Conservation (phyloP, 73 alveolate species). For the Blepharisma stoltei region DNA sequence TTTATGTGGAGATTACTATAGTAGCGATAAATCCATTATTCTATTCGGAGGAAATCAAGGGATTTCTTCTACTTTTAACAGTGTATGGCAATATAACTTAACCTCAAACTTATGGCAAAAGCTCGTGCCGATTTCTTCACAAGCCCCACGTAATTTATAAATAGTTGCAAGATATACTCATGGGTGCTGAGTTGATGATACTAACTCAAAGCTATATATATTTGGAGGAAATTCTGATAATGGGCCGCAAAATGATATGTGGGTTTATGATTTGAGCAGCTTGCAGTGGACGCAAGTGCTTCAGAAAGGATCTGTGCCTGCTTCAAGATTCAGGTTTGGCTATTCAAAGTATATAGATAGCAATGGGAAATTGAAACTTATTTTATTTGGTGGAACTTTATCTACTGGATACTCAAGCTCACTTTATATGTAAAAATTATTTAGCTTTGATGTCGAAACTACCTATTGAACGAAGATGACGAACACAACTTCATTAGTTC, state of each 20-base stretch:
- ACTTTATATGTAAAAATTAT: background rate
- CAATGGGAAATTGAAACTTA: background rate
- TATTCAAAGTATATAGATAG: background rate
- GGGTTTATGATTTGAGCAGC: background rate
- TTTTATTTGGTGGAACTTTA: background rate
- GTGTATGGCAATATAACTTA: too few species aligned
- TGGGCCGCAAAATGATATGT: background rate
- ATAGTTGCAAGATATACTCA: too few species aligned
- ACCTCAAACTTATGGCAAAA: too few species aligned
- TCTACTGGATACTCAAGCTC: background rate
- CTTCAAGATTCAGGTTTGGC: too few species aligned
- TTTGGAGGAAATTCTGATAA: background rate
- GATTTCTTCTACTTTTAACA: too few species aligned
- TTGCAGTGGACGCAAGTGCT: too few species aligned
- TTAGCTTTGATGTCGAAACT: background rate
- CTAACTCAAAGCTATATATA: background rate
- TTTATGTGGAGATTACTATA: too few species aligned
- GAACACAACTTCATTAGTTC: background rate
- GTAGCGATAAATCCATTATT: too few species aligned
- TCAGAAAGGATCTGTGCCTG: too few species aligned
- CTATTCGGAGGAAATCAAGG: too few species aligned
- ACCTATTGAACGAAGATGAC: background rate
- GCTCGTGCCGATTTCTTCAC: too few species aligned
- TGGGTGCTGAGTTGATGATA: background rate
- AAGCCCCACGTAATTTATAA: too few species aligned